These are phyloP conservation scores for Lentinula boryana DNA, from an alignment of 768 basidiomycete genomes.

Conservation along the genomic window DNA sequence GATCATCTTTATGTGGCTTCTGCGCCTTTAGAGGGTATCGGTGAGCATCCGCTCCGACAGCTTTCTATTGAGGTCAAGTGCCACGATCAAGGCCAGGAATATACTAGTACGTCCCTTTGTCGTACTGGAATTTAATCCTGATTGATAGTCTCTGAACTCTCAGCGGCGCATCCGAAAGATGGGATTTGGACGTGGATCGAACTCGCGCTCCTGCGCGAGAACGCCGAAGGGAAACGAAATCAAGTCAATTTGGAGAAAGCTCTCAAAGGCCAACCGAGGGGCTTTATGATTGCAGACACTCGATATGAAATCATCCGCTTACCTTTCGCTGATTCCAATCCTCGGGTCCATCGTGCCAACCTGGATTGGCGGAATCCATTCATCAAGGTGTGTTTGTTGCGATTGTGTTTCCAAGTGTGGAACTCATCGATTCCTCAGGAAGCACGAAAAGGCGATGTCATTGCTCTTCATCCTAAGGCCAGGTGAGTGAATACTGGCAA, in stretches of 20 bases:
- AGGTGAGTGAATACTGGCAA: neutral
- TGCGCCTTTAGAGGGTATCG: neutral
- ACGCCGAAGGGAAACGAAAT: neutral
- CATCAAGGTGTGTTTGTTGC: neutral
- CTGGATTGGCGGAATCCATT: slow-evolving; percentile 5
- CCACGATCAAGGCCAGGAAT: slow-evolving; percentile 2
- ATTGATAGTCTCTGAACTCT: neutral
- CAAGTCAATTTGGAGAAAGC: slow-evolving; percentile 1
- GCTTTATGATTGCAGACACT: slow-evolving; percentile 4
- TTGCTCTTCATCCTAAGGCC: neutral
- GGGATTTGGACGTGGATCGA: slow-evolving; percentile 6
- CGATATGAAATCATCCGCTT: slow-evolving; percentile 3
- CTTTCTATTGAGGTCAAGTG: slow-evolving; percentile 3
- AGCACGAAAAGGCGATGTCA: slow-evolving; percentile 1
- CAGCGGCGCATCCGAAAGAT: neutral
- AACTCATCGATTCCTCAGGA: neutral
- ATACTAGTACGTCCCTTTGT: neutral
- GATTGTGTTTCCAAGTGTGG: too few species aligned
- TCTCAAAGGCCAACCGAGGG: neutral
- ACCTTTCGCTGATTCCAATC: slow-evolving; percentile 4
- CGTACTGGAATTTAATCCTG: neutral
- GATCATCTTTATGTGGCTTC: neutral
- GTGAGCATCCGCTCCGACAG: neutral
- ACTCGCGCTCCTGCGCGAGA: neutral
- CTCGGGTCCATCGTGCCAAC: slow-evolving; percentile 2